Base-by-base conservation (phyloP, 2,329 filamentous ascomycete species). In the Dactylella cylindrospora region DNA sequence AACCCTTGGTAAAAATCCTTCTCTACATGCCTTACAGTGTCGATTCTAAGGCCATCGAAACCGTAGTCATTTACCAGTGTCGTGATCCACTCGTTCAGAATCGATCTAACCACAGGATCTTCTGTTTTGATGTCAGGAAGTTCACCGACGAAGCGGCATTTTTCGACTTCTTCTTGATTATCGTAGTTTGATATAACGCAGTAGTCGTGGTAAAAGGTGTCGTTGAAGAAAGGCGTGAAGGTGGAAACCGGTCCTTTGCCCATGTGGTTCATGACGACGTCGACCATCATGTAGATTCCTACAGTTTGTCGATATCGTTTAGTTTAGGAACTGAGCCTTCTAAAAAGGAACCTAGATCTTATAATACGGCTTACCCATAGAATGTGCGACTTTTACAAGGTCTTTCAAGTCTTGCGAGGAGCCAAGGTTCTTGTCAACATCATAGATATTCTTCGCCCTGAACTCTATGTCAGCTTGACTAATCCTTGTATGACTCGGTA, bases 61-160 rank as follows among this genome's bases (percentile, higher is more conserved):
- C 74, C 75, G 68, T 84, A 86, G 64, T 82, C 79, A 2, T 74
- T 70, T 1, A 86, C 78, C 0, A 86, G 73, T 33, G 73, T 73
- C 13, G 69, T 70, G 66, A 86, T 75, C 84, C 84, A 87, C n/a
- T 73, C 70, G 49, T 80, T 74, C 69, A 79, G 80, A 2, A 79
- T 72, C 12, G 70, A 69, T 20, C 76, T 74, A 7, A 86, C 78
- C 1, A 71, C 70, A 0, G 72, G 47, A 23, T 75, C 73, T 33
- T 79, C 76, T 0, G 84, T 86, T 52, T 80, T 73, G 9, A 86
- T 70, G 65, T 87, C 84, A 0, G 83, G 81, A 0, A 87, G 77
- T n/a, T 54, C 50, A n/a, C 35, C 36, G 9, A 40, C 50, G n/a
- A 67, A 52, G 19, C 50, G 49, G 35, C 64, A 67, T 46, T 71